Percentiles rank a stretch among this genome's conserved stretches.
Evolutionary conservation across 371 early-diverging fungal genomes (phyloP).

Genomic region (Mortierella sp.): DNA sequence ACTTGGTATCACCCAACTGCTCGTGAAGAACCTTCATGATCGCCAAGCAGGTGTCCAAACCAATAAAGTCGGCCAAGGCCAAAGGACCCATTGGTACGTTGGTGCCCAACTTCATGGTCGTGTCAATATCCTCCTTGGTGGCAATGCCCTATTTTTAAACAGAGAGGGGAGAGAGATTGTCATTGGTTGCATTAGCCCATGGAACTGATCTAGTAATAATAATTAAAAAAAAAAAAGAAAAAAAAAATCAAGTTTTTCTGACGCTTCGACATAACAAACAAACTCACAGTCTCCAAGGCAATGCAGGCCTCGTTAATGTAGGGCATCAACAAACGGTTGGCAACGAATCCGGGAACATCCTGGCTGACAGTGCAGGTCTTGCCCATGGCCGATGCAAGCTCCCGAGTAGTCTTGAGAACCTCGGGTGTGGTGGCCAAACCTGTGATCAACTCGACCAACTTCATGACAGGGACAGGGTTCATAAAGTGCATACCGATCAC

Average conservation of each 20-base stretch:
- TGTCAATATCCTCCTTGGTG: conserved; percentile 95
- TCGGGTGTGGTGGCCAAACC: conserved; percentile 84
- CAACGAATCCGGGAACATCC: conserved; percentile 98
- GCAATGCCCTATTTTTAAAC: conserved; percentile 78
- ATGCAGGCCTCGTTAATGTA: conserved; percentile 98
- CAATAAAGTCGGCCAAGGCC: conserved; percentile 97
- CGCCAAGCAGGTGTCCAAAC: conserved; percentile 96
- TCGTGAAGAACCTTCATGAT: conserved; percentile 95
- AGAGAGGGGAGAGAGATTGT: conserved; percentile 7
- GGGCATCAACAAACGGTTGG: conserved; percentile 97
- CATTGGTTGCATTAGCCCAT: neutral
- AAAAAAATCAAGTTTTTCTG: too few relatives aligned
- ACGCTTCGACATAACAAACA: too few relatives aligned
- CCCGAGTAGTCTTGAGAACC: conserved; percentile 79
- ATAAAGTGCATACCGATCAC: conserved; percentile 95
- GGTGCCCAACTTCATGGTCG: conserved; percentile 97
- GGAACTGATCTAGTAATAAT: too few relatives aligned
- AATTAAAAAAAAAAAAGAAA: conserved; percentile 6
- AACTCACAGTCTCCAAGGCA: conserved; percentile 84
- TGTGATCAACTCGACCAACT: conserved; percentile 96
- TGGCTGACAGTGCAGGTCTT: conserved; percentile 89
- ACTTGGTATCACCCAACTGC: conserved; percentile 97
- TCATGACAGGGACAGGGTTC: conserved; percentile 98
- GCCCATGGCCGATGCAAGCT: conserved; percentile 87
- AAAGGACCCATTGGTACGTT: conserved; percentile 99